Evolutionary conservation across 2,329 filamentous ascomycete genomes (phyloP), one percentile per base, ranked within the genome.

Genomic region (Mollisiaceae sp.): DNA sequence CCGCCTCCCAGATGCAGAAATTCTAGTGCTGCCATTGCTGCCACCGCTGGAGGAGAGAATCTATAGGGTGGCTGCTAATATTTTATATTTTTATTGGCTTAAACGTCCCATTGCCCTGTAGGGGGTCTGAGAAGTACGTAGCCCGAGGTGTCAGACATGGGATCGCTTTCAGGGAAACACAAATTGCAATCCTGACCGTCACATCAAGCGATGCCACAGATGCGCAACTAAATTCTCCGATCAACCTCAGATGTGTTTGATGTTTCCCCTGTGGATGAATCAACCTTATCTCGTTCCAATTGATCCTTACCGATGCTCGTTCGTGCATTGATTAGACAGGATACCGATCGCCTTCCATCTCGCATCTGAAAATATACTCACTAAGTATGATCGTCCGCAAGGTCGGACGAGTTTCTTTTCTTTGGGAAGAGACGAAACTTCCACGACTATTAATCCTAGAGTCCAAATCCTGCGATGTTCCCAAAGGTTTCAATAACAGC

Each of bases 191-290:
- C n/a, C n/a, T n/a, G n/a, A n/a, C n/a, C n/a, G n/a, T n/a, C n/a
- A n/a, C n/a, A n/a, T n/a, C n/a, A n/a, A n/a, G n/a, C n/a, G n/a
- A n/a, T n/a, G n/a, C n/a, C n/a, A n/a, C n/a, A n/a, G n/a, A n/a
- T n/a, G n/a, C n/a, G n/a, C n/a, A n/a, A n/a, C n/a, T n/a, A 59
- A 62, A 62, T 65, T 62, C 63, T 59, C 63, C 59, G 63, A 58
- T 62, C 43, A 59, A 55, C 59, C 55, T 65, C 63, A 59, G 63
- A 55, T 62, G 59, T 55, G 59, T 65, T 65, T 65, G 63, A 65
- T 11, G 52, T 62, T 59, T 62, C 59, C 20, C 36, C 55, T 36
- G 59, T 43, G 45, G 35, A 41, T 59, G 43, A 65, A 54, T 54
- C 22, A 24, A 62, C 43, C 41, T 54, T 55, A 59, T 45, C 36